A percentile compares a stretch with the other conserved stretches of the same genome.
These are phyloP conservation scores for Metschnikowia dekortorum DNA, from an alignment of 805 yeast genomes.

Conservation along the genomic window DNA sequence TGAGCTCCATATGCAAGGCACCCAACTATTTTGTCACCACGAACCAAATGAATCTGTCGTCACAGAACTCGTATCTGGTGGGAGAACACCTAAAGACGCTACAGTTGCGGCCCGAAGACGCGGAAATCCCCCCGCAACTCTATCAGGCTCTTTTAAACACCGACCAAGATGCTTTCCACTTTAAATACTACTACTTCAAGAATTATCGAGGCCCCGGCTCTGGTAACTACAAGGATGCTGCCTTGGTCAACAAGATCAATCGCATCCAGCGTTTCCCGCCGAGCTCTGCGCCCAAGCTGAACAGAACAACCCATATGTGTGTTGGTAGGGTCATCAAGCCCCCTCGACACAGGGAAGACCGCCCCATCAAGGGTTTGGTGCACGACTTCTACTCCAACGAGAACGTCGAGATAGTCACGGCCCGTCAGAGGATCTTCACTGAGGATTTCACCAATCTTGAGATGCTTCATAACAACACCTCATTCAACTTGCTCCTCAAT, in stretches of 20 bases:
- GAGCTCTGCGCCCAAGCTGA: constrained; percentile 10
- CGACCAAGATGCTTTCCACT: constrained; percentile 33
- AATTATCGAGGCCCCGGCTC: constrained; percentile 43
- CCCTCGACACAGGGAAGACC: constrained; percentile 15
- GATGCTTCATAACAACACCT: constrained; percentile 41
- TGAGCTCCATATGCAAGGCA: constrained; percentile 37
- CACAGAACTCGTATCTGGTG: constrained; percentile 17
- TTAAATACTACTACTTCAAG: constrained; percentile 38
- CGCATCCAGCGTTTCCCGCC: constrained; percentile 20
- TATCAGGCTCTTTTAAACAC: constrained; percentile 33
- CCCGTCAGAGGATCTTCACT: constrained; percentile 25
- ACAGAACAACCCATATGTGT: constrained; percentile 23
- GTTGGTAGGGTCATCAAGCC: constrained; percentile 16
- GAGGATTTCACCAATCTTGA: constrained; percentile 39
- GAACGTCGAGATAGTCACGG: constrained; percentile 27
- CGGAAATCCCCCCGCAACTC: constrained; percentile 27
- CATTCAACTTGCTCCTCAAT: constrained; percentile 37
- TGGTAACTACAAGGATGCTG: constrained; percentile 43
- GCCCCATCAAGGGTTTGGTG: constrained; percentile 34
- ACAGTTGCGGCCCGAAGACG: constrained; percentile 22
- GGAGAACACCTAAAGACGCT: constrained; percentile 9
- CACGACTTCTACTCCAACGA: constrained; percentile 31
- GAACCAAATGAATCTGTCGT: constrained; percentile 20
- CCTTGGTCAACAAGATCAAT: constrained; percentile 37
- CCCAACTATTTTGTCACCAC: constrained; percentile 38